These are phyloP conservation scores for Boletus edulis DNA, from an alignment of 768 basidiomycete species.

Conservation along the genomic window DNA sequence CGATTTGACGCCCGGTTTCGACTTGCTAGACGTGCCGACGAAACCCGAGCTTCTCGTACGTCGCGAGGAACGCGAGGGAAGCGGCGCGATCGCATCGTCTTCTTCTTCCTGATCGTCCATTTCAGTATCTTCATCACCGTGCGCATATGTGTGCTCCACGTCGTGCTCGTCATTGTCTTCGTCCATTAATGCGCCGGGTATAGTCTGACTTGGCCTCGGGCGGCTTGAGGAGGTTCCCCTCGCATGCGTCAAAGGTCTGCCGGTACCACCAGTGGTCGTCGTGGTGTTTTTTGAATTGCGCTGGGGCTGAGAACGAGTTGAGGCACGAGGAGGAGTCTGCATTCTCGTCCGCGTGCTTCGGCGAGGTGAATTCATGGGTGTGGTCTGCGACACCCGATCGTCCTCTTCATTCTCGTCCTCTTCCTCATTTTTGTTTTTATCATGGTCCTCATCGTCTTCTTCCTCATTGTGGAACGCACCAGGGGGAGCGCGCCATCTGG, in stretches of 20 bases:
- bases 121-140: constrained; percentile 20
- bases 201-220: constrained; percentile 26
- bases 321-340: constrained; percentile 15
- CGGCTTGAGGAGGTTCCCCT: constrained; percentile 6
- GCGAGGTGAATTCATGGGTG: constrained; percentile 13
- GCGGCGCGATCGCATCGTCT: constrained; percentile 34
- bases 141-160: constrained; percentile 22
- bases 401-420: constrained; percentile 14
- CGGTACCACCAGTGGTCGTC: not conserved
- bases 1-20: constrained; percentile 7
- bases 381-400: not conserved
- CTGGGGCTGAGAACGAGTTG: constrained; percentile 9
- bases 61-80: constrained; percentile 26
- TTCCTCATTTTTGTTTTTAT: constrained; percentile 9
- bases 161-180: constrained; percentile 32
- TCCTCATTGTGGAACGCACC: constrained; percentile 47
- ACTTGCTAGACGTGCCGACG: constrained; percentile 11
- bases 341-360: constrained; percentile 9
- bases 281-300: constrained; percentile 5
- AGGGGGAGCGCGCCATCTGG: constrained; percentile 36
- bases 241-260: not conserved
- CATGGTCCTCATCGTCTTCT: constrained; percentile 26
- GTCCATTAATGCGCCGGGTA: constrained; percentile 45
- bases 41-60: constrained; percentile 18
- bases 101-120: constrained; percentile 32